These are phyloP conservation scores for Pythium aphanidermatum DNA, from an alignment of 352 stramenopile species.

Conservation along the genomic window DNA sequence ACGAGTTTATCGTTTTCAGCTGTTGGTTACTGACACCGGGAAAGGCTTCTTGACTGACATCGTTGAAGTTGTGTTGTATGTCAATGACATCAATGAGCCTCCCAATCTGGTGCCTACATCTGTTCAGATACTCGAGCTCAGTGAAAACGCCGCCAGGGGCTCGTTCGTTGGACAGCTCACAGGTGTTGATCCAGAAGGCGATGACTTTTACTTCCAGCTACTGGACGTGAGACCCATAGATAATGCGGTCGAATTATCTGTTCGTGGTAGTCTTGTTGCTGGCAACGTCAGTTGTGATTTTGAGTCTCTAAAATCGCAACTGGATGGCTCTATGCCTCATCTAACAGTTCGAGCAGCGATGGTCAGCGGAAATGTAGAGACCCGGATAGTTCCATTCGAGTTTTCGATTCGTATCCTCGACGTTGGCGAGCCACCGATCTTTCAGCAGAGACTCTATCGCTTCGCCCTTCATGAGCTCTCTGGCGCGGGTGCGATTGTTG, in stretches of 20 bases:
- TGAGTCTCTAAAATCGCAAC: slow-evolving; percentile 6
- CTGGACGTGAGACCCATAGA: slow-evolving; percentile 21
- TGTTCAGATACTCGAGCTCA: slow-evolving; percentile 19
- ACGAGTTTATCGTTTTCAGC: slow-evolving; percentile 25
- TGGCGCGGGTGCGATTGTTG: slow-evolving; percentile 23
- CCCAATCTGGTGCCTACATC: slow-evolving; percentile 28
- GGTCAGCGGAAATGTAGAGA: not conserved
- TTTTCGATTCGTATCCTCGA: slow-evolving; percentile 20
- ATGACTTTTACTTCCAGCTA: slow-evolving; percentile 33
- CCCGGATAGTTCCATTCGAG: slow-evolving; percentile 10
- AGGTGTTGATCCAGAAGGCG: slow-evolving; percentile 39
- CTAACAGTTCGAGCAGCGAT: slow-evolving; percentile 9
- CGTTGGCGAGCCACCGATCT: slow-evolving; percentile 20
- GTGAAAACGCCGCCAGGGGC: slow-evolving; percentile 26
- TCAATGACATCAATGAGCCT: slow-evolving; percentile 41
- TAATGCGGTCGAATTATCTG: slow-evolving; percentile 8
- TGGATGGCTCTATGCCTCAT: not conserved
- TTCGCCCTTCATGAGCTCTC: slow-evolving; percentile 42
- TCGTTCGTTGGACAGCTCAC: slow-evolving; percentile 27
- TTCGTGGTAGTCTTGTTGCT: slow-evolving; percentile 11
- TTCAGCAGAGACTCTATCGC: slow-evolving; percentile 16
- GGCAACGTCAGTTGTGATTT: slow-evolving; percentile 9
- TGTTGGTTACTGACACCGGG: slow-evolving; percentile 46
- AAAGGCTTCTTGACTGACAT: slow-evolving; percentile 32
- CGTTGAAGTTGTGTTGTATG: slow-evolving; percentile 36